Evolutionary conservation across 331 rosid species (phyloP).

Genomic region (Dryas integrifolia): DNA sequence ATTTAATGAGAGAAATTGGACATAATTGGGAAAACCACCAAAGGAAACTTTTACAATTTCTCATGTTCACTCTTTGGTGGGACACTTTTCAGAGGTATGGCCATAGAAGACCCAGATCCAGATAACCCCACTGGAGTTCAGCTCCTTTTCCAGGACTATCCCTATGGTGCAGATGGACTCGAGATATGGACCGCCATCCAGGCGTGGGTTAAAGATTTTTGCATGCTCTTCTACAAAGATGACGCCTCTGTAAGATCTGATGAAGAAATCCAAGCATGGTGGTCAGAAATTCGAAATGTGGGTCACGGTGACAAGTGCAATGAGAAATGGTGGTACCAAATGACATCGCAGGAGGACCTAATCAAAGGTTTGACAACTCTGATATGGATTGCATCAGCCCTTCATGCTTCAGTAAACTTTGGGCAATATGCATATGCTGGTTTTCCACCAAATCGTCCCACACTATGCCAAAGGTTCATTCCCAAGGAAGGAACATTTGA

Average conservation of each 20-base stretch:
- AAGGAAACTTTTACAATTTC: background rate
- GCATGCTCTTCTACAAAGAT: conserved; percentile 55
- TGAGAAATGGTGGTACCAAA: conserved; percentile 49
- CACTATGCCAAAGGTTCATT: conserved; percentile 43
- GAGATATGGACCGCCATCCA: conserved; percentile 73
- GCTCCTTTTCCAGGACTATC: conserved; percentile 62
- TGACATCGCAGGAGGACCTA: conserved; percentile 49
- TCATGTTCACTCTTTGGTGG: background rate
- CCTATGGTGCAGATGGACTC: conserved; percentile 71
- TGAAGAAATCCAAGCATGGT: conserved; percentile 68
- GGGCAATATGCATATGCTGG: conserved; percentile 62
- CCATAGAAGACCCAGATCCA: conserved; percentile 40
- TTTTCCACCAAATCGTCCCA: conserved; percentile 54
- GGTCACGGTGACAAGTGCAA: conserved; percentile 58
- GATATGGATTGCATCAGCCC: conserved; percentile 65
- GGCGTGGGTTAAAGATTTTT: conserved; percentile 59
- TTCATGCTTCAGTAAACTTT: conserved; percentile 59
- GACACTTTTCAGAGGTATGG: conserved; percentile 53
- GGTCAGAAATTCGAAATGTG: conserved; percentile 55
- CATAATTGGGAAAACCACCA: background rate
- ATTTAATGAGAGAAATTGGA: background rate
- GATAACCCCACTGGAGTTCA: conserved; percentile 49
- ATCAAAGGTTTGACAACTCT: conserved; percentile 56
- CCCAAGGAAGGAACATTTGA: conserved; percentile 64
- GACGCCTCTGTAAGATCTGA: conserved; percentile 45